phyloP scores from a whole-genome alignment of 176 grass and related monocot species.

The Zoysia japonica region DNA sequence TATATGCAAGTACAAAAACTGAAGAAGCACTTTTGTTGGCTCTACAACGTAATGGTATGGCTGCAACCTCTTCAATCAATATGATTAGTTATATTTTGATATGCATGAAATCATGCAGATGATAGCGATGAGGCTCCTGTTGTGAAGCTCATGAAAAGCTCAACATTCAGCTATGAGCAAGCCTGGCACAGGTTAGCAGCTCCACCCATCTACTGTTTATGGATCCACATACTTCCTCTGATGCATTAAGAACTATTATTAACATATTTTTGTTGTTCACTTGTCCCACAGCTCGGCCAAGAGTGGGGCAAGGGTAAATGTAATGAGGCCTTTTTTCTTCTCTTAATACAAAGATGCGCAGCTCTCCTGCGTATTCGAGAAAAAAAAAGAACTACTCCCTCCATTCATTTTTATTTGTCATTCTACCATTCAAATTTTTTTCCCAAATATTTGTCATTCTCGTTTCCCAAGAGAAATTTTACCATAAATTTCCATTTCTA shows the following conservation, averaged over 20 bases:
- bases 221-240: constrained; percentile 12
- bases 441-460: no score
- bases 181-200: constrained; percentile 84
- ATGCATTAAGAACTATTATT: constrained; percentile 5
- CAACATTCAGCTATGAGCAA: constrained; percentile 95
- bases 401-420: no score
- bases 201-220: constrained; percentile 20
- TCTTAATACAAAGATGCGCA: no score
- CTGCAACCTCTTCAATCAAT: constrained; percentile 30
- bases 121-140: constrained; percentile 49
- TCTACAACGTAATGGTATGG: constrained; percentile 81
- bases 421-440: no score
- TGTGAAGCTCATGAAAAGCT: constrained; percentile 92
- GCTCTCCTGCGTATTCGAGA: no score
- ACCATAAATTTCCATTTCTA: no score
- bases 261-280: no score
- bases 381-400: no score
- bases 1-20: constrained; percentile 94
- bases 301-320: no score
- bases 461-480: no score
- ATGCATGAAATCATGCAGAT: constrained; percentile 51
- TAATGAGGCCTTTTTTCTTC: no score
- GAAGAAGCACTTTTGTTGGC: constrained; percentile 81
- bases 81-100: constrained; percentile 20
- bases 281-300: no score